phyloP scores from a whole-genome alignment of 768 basidiomycete species.

The Sutorius australiensis region DNA sequence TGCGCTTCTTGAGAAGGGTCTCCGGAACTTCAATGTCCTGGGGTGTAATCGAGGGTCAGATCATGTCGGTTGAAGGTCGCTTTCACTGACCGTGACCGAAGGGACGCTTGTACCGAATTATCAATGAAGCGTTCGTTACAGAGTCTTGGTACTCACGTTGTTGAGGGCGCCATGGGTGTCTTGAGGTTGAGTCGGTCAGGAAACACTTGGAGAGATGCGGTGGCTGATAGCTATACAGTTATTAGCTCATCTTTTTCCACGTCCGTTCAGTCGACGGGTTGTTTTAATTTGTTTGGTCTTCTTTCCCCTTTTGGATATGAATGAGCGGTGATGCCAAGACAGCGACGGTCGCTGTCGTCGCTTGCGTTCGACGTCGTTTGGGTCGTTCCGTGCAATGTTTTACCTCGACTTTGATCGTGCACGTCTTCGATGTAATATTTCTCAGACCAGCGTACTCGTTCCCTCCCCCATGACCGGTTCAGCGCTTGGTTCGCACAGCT shows the following conservation, averaged over 20 bases:
- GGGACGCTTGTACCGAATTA: conserved; percentile 36
- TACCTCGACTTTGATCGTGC: neutral
- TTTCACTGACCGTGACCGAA: conserved; percentile 41
- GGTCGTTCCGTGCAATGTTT: too few relatives aligned
- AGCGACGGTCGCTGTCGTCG: neutral
- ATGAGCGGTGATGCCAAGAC: neutral
- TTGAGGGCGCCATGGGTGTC: conserved; percentile 46
- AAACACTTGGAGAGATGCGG: conserved; percentile 18
- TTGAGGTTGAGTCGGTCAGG: conserved; percentile 37
- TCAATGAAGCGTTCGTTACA: conserved; percentile 1
- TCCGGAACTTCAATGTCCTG: conserved; percentile 96
- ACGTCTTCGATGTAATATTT: neutral
- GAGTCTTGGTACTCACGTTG: conserved; percentile 42
- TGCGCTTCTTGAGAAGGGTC: conserved; percentile 99
- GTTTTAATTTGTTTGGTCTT: neutral
- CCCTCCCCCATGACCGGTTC: neutral
- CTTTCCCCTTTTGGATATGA: neutral
- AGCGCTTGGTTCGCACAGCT: neutral
- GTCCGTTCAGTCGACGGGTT: too few relatives aligned
- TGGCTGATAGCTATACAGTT: conserved; percentile 41
- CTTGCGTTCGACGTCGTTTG: neutral
- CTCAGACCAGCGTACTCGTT: neutral
- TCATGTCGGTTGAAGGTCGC: conserved; percentile 1
- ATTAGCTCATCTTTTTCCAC: conserved; percentile 31
- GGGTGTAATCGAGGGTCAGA: conserved; percentile 11